A percentile compares a stretch with the other conserved stretches of the same genome.
Evolutionary conservation across 2,329 filamentous ascomycete genomes (phyloP).

Genomic region (Immersiporthe knoxdaviesiana): DNA sequence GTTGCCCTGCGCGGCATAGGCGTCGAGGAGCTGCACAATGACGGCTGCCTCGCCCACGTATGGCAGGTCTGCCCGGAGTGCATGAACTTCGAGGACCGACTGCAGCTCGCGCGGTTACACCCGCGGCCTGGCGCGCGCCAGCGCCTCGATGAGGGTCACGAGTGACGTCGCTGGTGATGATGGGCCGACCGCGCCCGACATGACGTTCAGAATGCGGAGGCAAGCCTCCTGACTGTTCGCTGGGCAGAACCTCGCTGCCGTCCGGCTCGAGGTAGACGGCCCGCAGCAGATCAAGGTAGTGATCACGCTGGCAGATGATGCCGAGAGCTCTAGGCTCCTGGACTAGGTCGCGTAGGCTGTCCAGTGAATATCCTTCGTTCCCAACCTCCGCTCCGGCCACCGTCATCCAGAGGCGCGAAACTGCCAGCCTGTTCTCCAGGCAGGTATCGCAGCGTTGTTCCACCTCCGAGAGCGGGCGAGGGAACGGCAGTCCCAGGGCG

Average conservation of each 20-base stretch:
- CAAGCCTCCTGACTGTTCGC: constrained; percentile 42
- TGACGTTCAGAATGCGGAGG: constrained; percentile 49
- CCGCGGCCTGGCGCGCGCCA: constrained; percentile 40
- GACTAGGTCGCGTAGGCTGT: constrained; percentile 37
- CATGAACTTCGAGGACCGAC: constrained; percentile 51
- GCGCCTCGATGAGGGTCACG: constrained; percentile 50
- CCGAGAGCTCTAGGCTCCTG: constrained; percentile 46
- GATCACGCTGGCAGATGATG: constrained; percentile 40
- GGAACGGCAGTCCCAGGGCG: constrained; percentile 9
- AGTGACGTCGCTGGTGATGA: constrained; percentile 54
- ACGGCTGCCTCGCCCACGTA: constrained; percentile 45
- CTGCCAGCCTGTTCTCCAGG: constrained; percentile 38
- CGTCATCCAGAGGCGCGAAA: constrained; percentile 40
- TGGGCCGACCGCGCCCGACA: constrained; percentile 49
- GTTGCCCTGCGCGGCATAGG: constrained; percentile 50
- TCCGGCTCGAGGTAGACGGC: constrained; percentile 40
- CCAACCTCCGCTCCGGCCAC: constrained; percentile 33
- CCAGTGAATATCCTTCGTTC: constrained; percentile 27
- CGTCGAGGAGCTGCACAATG: constrained; percentile 47
- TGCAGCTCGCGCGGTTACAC: constrained; percentile 46
- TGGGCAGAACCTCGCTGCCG: constrained; percentile 32
- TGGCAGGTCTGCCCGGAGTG: constrained; percentile 40
- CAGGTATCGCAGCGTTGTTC: constrained; percentile 34
- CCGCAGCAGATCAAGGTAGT: constrained; percentile 44
- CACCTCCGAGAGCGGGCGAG: constrained; percentile 27